Percentiles rank a stretch among this genome's conserved stretches.
phyloP scores from a whole-genome alignment of 2,329 filamentous ascomycete species.

The Xylaria polymorpha region DNA sequence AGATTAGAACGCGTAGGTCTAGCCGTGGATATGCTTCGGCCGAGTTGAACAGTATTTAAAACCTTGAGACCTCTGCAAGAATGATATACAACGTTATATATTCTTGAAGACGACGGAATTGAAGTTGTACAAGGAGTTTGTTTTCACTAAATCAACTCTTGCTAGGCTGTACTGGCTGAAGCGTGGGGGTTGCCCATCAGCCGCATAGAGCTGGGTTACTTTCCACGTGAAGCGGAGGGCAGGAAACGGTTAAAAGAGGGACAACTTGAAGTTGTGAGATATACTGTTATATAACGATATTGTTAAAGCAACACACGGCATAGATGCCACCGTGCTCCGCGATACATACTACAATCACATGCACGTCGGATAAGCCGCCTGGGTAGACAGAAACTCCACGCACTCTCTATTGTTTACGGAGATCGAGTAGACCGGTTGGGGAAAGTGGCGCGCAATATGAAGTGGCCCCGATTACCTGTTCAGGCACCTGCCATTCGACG shows the following conservation, averaged over 20 bases:
- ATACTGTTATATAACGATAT: not conserved
- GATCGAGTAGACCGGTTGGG: constrained; percentile 4
- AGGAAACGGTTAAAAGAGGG: not conserved
- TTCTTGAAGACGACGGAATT: too few species aligned
- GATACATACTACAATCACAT: constrained; percentile 4
- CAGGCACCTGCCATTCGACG: not conserved
- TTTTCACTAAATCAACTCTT: not conserved
- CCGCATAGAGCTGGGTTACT: not conserved
- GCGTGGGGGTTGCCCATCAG: not conserved
- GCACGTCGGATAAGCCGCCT: not conserved
- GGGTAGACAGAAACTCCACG: not conserved
- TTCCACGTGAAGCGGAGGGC: not conserved
- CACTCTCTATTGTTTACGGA: not conserved
- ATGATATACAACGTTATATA: too few species aligned
- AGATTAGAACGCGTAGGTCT: too few species aligned
- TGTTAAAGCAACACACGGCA: not conserved
- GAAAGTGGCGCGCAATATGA: not conserved
- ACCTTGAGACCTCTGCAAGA: too few species aligned
- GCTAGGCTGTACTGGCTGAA: not conserved
- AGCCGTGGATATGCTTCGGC: too few species aligned
- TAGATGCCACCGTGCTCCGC: not conserved
- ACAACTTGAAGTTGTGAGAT: not conserved
- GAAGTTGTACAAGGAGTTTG: not conserved
- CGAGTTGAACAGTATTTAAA: too few species aligned
- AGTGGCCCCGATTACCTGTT: not conserved